phyloP scores from a whole-genome alignment of 306 rosid genomes.

The Medicago ruthenica region DNA sequence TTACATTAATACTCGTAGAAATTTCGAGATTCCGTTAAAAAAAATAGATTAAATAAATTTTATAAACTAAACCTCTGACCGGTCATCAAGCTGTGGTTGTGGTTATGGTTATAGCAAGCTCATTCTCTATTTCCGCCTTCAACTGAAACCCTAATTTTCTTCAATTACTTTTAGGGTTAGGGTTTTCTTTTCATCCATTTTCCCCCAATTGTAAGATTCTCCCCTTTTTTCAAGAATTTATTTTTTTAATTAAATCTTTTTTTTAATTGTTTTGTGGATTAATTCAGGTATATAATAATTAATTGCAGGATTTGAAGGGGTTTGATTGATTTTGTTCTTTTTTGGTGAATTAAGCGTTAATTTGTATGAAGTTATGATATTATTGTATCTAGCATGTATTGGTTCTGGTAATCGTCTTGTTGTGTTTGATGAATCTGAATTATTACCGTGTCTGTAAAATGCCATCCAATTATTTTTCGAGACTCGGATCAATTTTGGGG shows the following conservation, averaged over 20 bases:
- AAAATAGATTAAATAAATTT: no score
- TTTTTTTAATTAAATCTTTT: background rate
- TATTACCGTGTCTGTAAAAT: constrained; percentile 60
- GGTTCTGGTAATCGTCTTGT: constrained; percentile 38
- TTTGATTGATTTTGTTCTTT: background rate
- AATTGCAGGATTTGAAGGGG: background rate
- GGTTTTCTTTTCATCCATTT: constrained; percentile 37
- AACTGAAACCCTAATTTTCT: background rate
- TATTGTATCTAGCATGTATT: constrained; percentile 42
- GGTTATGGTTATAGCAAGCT: background rate
- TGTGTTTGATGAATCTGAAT: constrained; percentile 45
- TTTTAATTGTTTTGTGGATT: background rate
- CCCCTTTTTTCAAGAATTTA: background rate
- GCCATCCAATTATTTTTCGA: constrained; percentile 73
- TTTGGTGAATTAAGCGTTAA: constrained; percentile 38
- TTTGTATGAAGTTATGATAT: constrained; percentile 74
- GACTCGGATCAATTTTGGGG: constrained; percentile 60
- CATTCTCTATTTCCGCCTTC: background rate
- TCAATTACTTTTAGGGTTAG: constrained; percentile 38
- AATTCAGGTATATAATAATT: background rate
- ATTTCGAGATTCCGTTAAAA: background rate
- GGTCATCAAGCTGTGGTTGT: background rate
- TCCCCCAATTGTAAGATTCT: constrained; percentile 37
- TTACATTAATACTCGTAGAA: background rate
- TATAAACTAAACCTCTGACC: background rate